Evolutionary conservation across 1,139 yeast species (phyloP).

Genomic region (Candida anutae): DNA sequence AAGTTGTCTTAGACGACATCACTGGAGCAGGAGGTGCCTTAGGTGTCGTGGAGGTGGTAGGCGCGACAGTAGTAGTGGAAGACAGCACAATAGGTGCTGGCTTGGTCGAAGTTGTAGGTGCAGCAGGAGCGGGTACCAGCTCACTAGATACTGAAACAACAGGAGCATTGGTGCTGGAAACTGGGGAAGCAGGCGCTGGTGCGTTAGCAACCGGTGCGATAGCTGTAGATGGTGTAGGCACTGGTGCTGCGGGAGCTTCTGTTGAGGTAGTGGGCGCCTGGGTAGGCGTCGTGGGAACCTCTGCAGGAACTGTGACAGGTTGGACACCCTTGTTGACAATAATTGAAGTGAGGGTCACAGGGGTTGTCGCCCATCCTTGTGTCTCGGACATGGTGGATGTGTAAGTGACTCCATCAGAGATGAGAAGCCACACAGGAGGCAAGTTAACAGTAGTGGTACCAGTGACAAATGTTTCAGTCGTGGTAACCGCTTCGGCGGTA

Average conservation of each 20-base stretch:
- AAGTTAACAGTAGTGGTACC: conserved; percentile 53
- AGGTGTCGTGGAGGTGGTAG: conserved; percentile 3
- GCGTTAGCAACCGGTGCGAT: neutral
- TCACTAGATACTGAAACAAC: neutral
- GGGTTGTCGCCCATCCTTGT: conserved; percentile 23
- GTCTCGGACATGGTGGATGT: conserved; percentile 43
- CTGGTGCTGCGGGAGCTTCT: neutral
- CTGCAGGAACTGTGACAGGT: conserved; percentile 4
- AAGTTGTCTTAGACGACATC: neutral
- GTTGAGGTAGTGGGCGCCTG: neutral
- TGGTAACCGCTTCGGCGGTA: conserved; percentile 55
- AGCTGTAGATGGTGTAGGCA: conserved; percentile 1
- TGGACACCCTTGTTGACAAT: conserved; percentile 10
- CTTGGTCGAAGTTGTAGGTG: conserved; percentile 3
- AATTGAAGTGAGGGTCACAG: conserved; percentile 25
- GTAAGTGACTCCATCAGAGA: conserved; percentile 54
- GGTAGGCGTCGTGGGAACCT: neutral
- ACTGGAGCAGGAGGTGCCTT: conserved; percentile 11
- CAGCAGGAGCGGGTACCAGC: conserved; percentile 3
- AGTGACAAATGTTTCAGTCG: conserved; percentile 46
- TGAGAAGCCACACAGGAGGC: conserved; percentile 62
- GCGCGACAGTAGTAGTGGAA: conserved; percentile 1
- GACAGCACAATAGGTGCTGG: conserved; percentile 1
- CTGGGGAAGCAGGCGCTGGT: neutral
- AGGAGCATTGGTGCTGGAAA: neutral